A percentile compares a stretch with the other conserved stretches of the same genome.
phyloP scores from a whole-genome alignment of 2,329 filamentous ascomycete genomes.

The Fusarium caatingaense region DNA sequence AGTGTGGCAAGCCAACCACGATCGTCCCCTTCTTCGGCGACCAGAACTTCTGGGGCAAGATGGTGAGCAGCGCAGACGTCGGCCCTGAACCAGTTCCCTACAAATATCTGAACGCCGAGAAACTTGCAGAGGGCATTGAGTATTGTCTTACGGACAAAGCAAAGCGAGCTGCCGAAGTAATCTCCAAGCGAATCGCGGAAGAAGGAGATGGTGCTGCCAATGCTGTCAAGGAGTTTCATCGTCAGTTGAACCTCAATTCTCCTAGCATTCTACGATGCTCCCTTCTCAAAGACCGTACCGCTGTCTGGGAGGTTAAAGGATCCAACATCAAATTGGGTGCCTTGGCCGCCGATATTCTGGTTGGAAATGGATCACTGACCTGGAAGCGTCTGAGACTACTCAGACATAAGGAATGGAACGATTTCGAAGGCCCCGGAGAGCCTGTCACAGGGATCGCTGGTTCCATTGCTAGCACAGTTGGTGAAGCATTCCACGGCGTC shows the following conservation, averaged over 20 bases:
- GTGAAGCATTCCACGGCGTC: slow-evolving; percentile 70
- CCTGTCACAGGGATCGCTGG: slow-evolving; percentile 75
- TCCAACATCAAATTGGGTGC: slow-evolving; percentile 70
- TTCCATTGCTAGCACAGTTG: slow-evolving; percentile 68
- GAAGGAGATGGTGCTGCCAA: slow-evolving; percentile 78
- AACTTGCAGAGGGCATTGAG: slow-evolving; percentile 76
- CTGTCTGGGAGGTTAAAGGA: slow-evolving; percentile 73
- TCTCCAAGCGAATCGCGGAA: slow-evolving; percentile 69
- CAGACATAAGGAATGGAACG: slow-evolving; percentile 78
- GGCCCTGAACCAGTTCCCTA: slow-evolving; percentile 76
- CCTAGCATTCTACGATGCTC: slow-evolving; percentile 72
- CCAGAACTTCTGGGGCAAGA: slow-evolving; percentile 81
- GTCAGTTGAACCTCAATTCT: slow-evolving; percentile 64
- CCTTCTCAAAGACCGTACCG: slow-evolving; percentile 70
- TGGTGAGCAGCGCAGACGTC: slow-evolving; percentile 72
- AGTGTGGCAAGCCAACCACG: slow-evolving; percentile 78
- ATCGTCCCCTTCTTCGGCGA: slow-evolving; percentile 85
- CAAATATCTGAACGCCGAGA: slow-evolving; percentile 72
- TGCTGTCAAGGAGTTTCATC: slow-evolving; percentile 75
- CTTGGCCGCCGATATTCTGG: slow-evolving; percentile 73
- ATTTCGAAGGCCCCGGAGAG: slow-evolving; percentile 80
- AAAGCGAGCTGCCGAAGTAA: slow-evolving; percentile 64
- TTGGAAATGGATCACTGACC: slow-evolving; percentile 68
- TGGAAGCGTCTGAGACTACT: slow-evolving; percentile 73
- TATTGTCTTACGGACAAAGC: slow-evolving; percentile 73